Evolutionary conservation across 2,329 filamentous ascomycete species (phyloP), one percentile per base, ranked within the genome.

Genomic region (Ilyonectria mors-panacis): DNA sequence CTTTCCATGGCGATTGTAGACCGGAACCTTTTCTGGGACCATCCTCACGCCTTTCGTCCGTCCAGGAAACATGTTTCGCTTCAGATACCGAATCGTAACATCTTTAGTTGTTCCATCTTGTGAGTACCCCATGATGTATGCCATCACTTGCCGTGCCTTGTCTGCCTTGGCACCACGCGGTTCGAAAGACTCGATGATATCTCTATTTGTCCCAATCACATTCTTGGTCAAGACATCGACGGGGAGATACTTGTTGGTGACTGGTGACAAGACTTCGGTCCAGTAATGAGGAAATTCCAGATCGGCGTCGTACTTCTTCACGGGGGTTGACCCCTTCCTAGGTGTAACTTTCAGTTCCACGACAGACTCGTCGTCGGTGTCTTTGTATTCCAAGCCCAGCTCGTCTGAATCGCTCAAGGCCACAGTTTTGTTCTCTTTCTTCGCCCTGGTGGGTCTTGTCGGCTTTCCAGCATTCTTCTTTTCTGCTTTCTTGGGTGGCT

Each of bases 71-170:
- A 92, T 87, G 64, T 93, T 93, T 23, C 92, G 89, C 75, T 92
- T 95, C 8, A 99, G 83, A 78, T 99, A 99, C 30, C 96, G 89
- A 12, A 96, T 91, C 0, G 96, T 99, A 17, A 99, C 93, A 78
- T 99, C 96, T 78, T 98, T 98, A 13, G 94, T 95, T 0, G 94
- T 95, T 2, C 93, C 94, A 77, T 98, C 95, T 3, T 89, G 82
- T 0, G 93, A 94, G 80, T 93, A 94, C 0, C 92, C 95, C 21
- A 98, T 85, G 2, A 97, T 88, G 76, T 99, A 99, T 51, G 93
- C 93, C 76, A 97, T 94, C 13, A 97, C 89, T 79, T 98, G 95
- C 73, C 94, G 95, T 0, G 92, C 90, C 75, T 92, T 94, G 37
- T 97, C 94, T 1, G 95, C 94, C 77, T 93, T 94, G 39, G 86